Evolutionary conservation across 2,329 filamentous ascomycete species (phyloP), one percentile per base, ranked within the genome.

Genomic region (Verticillium dahliae): DNA sequence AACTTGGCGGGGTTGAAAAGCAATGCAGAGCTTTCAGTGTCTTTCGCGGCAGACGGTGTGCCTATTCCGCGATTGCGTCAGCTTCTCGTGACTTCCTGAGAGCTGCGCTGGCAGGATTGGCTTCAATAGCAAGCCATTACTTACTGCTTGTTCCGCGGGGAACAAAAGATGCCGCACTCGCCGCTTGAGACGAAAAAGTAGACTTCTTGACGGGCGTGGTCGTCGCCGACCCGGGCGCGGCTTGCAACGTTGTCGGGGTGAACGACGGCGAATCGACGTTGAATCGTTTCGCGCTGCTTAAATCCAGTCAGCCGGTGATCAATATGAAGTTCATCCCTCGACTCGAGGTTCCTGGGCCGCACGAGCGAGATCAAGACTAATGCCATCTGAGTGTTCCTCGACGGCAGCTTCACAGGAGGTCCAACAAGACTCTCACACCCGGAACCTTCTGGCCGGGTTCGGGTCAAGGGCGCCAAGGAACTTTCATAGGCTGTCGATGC

Each of bases 191-290:
- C 7, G 93, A 95, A 66, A 98, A 92, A 9, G 88, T 88, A 10
- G 88, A 83, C 69, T 90, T 90, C 75, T 92, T 92, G 31, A 77
- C 71, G 1, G 78, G 75, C 31, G 77, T 75, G 54, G 82, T 38
- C 41, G 31, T 45, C 22, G 75, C 45, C n/a, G 45, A 27, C n/a
- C 45, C 45, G 18, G 18, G 57, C 14, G 63, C 62, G 4, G 66
- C 62, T 14, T 66, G 70, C 54, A 81, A 68, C 62, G 73, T 78
- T 14, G 85, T 79, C 6, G 94, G 94, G 0, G 92, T 97, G 74
- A 99, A 99, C 57, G 94, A 91, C 13, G 95, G 94, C 9, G 95
- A 98, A 70, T 98, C 95, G 71, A 97, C 95, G 74, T 96, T 99
- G 67, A 99, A 82, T 75, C 92, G 95, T 75, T 91, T 92, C 31